Evolutionary conservation across 495 filamentous ascomycete species (phyloP).

Genomic region (Aspergillus steynii): DNA sequence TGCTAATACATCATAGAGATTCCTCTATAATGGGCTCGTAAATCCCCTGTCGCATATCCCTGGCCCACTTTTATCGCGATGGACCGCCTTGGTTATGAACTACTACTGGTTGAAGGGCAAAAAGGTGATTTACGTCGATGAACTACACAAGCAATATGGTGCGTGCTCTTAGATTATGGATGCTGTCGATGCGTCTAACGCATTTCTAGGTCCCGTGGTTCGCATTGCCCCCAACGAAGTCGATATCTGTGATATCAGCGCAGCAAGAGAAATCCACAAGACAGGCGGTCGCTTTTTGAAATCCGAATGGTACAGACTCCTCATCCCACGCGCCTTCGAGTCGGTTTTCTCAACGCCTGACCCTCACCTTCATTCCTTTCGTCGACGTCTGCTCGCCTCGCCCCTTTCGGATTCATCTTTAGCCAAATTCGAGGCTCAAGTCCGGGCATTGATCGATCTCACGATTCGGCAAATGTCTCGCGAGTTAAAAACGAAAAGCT

Average conservation of each 20-base stretch:
- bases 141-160: constrained; percentile 38
- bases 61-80: neutral
- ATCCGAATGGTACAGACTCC: constrained; percentile 17
- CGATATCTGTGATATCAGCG: constrained; percentile 31
- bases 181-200: neutral
- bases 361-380: constrained; percentile 27
- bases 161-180: neutral
- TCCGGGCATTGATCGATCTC: constrained; percentile 28
- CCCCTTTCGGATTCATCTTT: constrained; percentile 41
- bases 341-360: constrained; percentile 36
- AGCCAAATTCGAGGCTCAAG: constrained; percentile 27
- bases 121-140: constrained; percentile 30
- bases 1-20: neutral
- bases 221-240: constrained; percentile 41
- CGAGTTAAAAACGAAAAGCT: constrained; percentile 30
- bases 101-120: constrained; percentile 19
- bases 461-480: constrained; percentile 35
- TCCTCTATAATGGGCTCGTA: neutral
- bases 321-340: constrained; percentile 14
- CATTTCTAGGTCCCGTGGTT: constrained; percentile 36
- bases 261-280: constrained; percentile 37
- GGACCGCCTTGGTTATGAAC: neutral
- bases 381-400: constrained; percentile 32
- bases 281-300: constrained; percentile 29
- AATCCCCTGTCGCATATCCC: neutral